These are phyloP conservation scores for Verticillium nubilum DNA, from an alignment of 2,329 filamentous ascomycete genomes.

Conservation along the genomic window DNA sequence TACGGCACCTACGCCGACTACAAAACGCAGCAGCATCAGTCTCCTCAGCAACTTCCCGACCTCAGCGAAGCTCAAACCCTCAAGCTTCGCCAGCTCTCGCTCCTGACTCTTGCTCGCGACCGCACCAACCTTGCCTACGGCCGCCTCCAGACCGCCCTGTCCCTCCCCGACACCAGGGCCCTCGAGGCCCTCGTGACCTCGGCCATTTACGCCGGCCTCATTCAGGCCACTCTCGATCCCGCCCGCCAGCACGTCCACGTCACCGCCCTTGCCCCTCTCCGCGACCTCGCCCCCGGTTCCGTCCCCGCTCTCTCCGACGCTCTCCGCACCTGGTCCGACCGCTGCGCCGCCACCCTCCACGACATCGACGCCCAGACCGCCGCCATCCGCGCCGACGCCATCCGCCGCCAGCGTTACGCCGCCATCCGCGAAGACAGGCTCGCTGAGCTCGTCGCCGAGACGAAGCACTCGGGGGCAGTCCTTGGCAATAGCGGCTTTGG, in stretches of 20 bases:
- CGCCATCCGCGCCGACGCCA: conserved; percentile 55
- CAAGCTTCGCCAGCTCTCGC: conserved; percentile 87
- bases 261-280: conserved; percentile 74
- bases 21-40: conserved; percentile 22
- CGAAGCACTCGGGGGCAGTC: conserved; percentile 15
- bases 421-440: conserved; percentile 41
- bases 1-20: conserved; percentile 87
- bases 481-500: background rate
- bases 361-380: conserved; percentile 73
- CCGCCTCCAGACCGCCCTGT: conserved; percentile 60
- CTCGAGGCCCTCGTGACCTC: conserved; percentile 84
- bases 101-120: conserved; percentile 73
- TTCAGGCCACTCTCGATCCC: conserved; percentile 80
- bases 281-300: conserved; percentile 73
- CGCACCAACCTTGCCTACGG: conserved; percentile 66
- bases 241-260: conserved; percentile 69
- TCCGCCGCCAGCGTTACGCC: conserved; percentile 44
- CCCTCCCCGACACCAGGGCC: conserved; percentile 59
- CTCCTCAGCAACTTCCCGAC: conserved; percentile 50
- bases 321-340: conserved; percentile 69
- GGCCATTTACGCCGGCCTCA: conserved; percentile 79
- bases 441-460: conserved; percentile 40
- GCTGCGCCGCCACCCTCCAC: conserved; percentile 67
- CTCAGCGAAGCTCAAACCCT: conserved; percentile 68
- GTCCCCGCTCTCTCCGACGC: conserved; percentile 63